A percentile compares a stretch with the other conserved stretches of the same genome.
Conservation (phyloP, 2,329 filamentous ascomycete genomes). For the Capronia americana region DNA sequence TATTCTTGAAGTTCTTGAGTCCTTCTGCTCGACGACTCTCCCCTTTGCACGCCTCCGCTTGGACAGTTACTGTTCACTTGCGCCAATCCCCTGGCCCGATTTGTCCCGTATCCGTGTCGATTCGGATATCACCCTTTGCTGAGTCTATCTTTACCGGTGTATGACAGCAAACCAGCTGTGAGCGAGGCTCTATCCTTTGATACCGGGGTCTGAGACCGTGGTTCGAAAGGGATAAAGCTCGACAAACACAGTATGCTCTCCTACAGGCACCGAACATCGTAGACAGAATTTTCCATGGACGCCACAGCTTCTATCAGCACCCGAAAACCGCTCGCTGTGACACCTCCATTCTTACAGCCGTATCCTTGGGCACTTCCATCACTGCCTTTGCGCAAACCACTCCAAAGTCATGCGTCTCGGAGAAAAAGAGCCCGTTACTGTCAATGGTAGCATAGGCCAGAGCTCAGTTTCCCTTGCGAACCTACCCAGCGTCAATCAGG, state of each 20-base stretch:
- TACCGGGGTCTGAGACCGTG: not conserved
- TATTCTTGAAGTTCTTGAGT: conserved; percentile 4
- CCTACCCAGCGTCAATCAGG: conserved; percentile 35
- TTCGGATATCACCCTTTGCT: conserved; percentile 14
- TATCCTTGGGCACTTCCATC: conserved; percentile 9
- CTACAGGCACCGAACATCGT: conserved; percentile 24
- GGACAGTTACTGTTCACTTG: not conserved
- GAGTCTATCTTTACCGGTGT: conserved; percentile 13
- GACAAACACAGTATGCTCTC: conserved; percentile 27
- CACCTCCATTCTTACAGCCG: conserved; percentile 19
- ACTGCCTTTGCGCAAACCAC: conserved; percentile 12
- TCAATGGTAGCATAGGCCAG: conserved; percentile 35
- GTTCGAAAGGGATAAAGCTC: conserved; percentile 13
- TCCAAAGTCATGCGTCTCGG: conserved; percentile 35
- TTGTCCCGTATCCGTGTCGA: conserved; percentile 26
- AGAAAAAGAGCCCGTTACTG: conserved; percentile 36
- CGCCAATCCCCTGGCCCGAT: conserved; percentile 29
- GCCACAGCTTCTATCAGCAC: conserved; percentile 25
- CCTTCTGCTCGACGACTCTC: not conserved
- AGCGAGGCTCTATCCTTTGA: conserved; percentile 7
- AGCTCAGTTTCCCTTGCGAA: conserved; percentile 33
- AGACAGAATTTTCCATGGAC: conserved; percentile 37
- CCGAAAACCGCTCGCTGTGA: conserved; percentile 26
- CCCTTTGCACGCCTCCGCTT: conserved; percentile 8
- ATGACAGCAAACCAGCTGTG: conserved; percentile 3